Base-by-base conservation (phyloP, 164 flowering plant species). In the Stephania cephalantha region DNA sequence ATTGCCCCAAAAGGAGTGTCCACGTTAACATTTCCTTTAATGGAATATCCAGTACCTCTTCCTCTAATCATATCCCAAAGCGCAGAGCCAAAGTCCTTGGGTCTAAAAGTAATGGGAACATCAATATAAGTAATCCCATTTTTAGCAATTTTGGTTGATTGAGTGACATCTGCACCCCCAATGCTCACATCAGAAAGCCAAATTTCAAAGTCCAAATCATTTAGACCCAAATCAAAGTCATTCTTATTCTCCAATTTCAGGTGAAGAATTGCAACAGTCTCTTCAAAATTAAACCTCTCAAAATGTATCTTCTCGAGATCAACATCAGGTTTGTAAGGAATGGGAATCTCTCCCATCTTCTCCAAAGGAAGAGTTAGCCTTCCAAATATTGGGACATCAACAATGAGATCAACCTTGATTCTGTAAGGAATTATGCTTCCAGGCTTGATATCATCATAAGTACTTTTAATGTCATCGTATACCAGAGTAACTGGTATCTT, bases 1-100 rank as follows among this genome's bases (percentile, higher is more conserved):
- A 92, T 92, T 8, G 87, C 84, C 44, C 97, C 97, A 82, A 89
- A 92, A 31, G 97, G 97, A 15, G 95, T 92, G 74, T 89, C 95
- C 61, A 86, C 97, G 75, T 86, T 15, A 35, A 92, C 83, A 75
- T 87, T 71, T 29, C 95, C 97, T 78, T 90, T 90, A 80, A 90
- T 88, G 71, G 89, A 64, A 80, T 89, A 92, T 18, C 95, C 92
- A 44, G 91, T 88, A 30, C 93, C 92, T 78, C 71, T 88, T 58
- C 95, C 95, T 80, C 95, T 82, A 29, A 92, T 92, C 95, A 92
- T 88, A 73, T 88, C 95, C 97, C 95, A 89, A 25, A 92, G 82
- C n/a, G 91, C 97, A 73, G 95, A 90, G 17, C 95, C 94, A 70
- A 86, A 88, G 75, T 92, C 95, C 86, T 89, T 90, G 0, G 97